Evolutionary conservation across 2,329 filamentous ascomycete species (phyloP).

Genomic region (Myriosclerotinia curreyana): DNA sequence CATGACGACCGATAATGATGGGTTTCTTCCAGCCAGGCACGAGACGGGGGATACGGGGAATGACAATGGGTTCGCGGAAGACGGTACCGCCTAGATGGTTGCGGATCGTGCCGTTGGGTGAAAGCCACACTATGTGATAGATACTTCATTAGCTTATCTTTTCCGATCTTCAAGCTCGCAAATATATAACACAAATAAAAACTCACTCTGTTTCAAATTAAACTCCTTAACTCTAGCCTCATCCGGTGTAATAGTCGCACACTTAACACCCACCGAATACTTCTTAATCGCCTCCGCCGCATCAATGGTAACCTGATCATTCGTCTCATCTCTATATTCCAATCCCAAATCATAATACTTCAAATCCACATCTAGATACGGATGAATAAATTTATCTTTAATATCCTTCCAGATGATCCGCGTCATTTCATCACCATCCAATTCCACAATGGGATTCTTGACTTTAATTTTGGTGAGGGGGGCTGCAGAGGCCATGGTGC

Average conservation of each 20-base stretch:
- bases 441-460: constrained; percentile 97
- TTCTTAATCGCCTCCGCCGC: constrained; percentile 98
- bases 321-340: constrained; percentile 91
- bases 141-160: constrained; percentile 23
- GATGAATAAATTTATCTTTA: constrained; percentile 98
- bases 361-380: constrained; percentile 94
- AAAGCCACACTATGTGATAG: constrained; percentile 77
- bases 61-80: constrained; percentile 98
- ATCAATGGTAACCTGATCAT: constrained; percentile 93
- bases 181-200: not conserved
- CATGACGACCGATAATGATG: constrained; percentile 98
- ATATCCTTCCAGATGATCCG: constrained; percentile 98
- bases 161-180: not conserved
- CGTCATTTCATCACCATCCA: constrained; percentile 96
- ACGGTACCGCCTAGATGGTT: constrained; percentile 85
- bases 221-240: constrained; percentile 97
- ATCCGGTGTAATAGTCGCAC: constrained; percentile 97
- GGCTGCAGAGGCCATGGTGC: constrained; percentile 53
- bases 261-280: constrained; percentile 98
- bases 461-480: constrained; percentile 88
- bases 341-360: constrained; percentile 97
- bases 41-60: constrained; percentile 85
- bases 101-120: constrained; percentile 86
- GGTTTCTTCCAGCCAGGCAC: constrained; percentile 98
- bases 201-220: constrained; percentile 92